Percentiles rank a stretch among this genome's conserved stretches.
These are phyloP conservation scores for Plantago coronopus DNA, from an alignment of 305 asterid genomes.

Conservation along the genomic window DNA sequence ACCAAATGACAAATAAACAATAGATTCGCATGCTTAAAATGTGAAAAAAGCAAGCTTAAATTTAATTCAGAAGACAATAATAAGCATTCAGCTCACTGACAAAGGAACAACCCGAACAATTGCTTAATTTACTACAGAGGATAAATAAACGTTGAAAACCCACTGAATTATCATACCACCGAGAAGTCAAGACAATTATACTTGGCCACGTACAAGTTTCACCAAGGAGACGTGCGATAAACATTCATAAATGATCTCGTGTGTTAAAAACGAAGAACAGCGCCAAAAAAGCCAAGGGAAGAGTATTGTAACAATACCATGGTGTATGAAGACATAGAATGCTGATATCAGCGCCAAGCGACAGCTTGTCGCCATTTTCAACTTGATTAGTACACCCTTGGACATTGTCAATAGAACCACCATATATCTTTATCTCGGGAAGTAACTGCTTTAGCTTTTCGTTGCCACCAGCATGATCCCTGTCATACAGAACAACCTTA, in stretches of 20 bases:
- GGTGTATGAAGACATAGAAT: conserved; percentile 81
- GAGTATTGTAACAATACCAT: conserved; percentile 38
- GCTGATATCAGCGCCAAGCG: conserved; percentile 59
- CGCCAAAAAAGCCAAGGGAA: background rate
- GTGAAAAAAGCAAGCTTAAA: background rate
- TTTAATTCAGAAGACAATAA: background rate
- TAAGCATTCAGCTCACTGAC: background rate
- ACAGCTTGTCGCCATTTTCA: conserved; percentile 68
- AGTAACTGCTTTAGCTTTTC: conserved; percentile 71
- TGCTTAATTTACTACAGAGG: too few species aligned
- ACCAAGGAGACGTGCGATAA: background rate
- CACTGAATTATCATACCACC: too few species aligned
- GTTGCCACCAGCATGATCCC: conserved; percentile 99
- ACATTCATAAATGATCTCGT: background rate
- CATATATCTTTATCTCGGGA: conserved; percentile 72
- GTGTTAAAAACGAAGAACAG: background rate
- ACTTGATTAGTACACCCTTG: conserved; percentile 76
- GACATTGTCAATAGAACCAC: conserved; percentile 78
- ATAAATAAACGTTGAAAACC: too few species aligned
- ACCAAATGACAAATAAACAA: background rate
- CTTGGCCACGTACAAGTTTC: background rate
- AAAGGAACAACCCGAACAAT: too few species aligned
- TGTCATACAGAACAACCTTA: conserved; percentile 23
- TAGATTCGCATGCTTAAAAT: background rate
- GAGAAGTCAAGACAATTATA: too few species aligned